phyloP scores from a whole-genome alignment of 768 basidiomycete species.

The Podaxis sp. region DNA sequence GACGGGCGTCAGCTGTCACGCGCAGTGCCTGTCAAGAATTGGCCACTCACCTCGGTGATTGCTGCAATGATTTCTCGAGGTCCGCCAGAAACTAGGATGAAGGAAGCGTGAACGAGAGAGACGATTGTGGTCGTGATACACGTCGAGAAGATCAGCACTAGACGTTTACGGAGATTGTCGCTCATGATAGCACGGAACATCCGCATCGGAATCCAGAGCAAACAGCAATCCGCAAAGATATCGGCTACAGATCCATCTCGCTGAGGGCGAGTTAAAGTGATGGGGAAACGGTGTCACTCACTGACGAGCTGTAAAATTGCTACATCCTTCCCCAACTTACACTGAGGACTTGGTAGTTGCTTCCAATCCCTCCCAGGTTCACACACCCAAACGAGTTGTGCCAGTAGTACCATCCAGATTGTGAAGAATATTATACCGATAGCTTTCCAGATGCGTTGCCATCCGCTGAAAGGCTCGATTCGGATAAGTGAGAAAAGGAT shows the following conservation, averaged over 20 bases:
- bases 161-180: constrained; percentile 33
- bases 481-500: constrained; percentile 55
- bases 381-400: constrained; percentile 46
- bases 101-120: constrained; percentile 42
- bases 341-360: constrained; percentile 12
- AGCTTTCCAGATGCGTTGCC: constrained; percentile 10
- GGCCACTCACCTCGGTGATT: constrained; percentile 36
- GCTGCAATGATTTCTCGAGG: constrained; percentile 35
- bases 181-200: constrained; percentile 42
- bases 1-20: neutral
- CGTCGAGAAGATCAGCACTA: constrained; percentile 53
- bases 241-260: constrained; percentile 35
- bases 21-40: neutral
- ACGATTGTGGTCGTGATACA: constrained; percentile 47
- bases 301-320: constrained; percentile 16
- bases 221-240: constrained; percentile 41
- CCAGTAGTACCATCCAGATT: constrained; percentile 33
- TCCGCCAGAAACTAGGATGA: constrained; percentile 34
- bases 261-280: neutral
- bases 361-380: constrained; percentile 21
- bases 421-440: constrained; percentile 30
- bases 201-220: constrained; percentile 45
- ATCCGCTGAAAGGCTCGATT: constrained; percentile 32
- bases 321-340: constrained; percentile 11
- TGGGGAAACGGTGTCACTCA: neutral